These are phyloP conservation scores for Chlamydomonas incerta DNA, from an alignment of 139 green algal genomes.

Conservation along the genomic window DNA sequence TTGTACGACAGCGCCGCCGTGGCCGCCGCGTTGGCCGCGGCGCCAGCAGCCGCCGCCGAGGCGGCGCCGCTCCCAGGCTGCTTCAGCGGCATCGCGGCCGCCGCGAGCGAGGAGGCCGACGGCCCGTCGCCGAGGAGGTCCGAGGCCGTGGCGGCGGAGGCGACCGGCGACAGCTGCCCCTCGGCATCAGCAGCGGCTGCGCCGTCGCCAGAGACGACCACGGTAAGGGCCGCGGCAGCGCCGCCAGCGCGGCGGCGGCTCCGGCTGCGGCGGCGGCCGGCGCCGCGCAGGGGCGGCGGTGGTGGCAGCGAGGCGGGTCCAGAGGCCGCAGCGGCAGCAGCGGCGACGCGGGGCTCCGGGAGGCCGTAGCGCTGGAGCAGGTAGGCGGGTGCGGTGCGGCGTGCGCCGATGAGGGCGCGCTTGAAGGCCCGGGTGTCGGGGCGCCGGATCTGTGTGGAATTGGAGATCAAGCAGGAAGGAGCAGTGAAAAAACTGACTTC, in stretches of 20 bases:
- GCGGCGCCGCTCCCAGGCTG: not conserved
- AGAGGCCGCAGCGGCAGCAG: not conserved
- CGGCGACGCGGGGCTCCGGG: not conserved
- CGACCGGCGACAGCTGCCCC: too few species aligned
- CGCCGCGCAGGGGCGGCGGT: not conserved
- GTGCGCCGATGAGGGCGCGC: not conserved
- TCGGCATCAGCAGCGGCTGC: too few species aligned
- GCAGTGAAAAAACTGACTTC: too few species aligned
- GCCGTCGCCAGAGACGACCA: too few species aligned
- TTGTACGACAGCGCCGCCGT: not conserved
- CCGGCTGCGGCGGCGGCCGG: not conserved
- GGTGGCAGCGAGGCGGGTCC: not conserved
- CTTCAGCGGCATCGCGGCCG: not conserved
- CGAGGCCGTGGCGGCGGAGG: too few species aligned
- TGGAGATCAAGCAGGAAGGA: too few species aligned
- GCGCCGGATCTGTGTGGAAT: not conserved
- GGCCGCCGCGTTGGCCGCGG: not conserved
- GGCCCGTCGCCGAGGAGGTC: too few species aligned
- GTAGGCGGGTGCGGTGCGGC: slow-evolving; percentile 9
- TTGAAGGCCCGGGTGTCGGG: slow-evolving; percentile 28
- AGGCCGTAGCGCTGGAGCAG: not conserved
- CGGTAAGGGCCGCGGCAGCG: too few species aligned
- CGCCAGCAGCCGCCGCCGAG: not conserved
- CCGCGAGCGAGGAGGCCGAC: not conserved
- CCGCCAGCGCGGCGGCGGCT: not conserved